Evolutionary conservation across 75 land plant species (phyloP).

Genomic region (Chamaecyparis obtusa): DNA sequence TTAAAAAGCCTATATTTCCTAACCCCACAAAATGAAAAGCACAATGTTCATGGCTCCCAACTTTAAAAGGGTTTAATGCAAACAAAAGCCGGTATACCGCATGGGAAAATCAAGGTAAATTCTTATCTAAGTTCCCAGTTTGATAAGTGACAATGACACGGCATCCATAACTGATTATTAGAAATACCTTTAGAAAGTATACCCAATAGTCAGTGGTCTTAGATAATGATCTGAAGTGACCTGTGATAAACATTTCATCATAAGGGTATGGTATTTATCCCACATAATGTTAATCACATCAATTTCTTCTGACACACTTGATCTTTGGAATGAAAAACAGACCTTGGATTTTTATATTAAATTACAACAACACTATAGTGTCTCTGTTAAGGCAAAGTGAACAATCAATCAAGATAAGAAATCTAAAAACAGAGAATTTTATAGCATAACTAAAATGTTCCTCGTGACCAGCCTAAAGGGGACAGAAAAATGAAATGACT

Average conservation of each 20-base stretch:
- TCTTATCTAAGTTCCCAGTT: neutral
- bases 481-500: neutral
- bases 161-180: neutral
- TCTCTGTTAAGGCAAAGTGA: neutral
- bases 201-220: neutral
- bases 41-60: neutral
- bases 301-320: neutral
- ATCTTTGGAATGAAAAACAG: neutral
- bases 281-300: neutral
- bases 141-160: neutral
- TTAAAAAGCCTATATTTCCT: neutral
- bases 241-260: neutral
- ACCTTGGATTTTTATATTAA: neutral
- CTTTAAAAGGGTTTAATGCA: neutral
- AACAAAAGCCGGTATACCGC: neutral
- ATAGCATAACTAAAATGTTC: neutral
- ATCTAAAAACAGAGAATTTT: neutral
- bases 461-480: neutral
- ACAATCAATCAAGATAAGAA: neutral
- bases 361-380: neutral
- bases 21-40: neutral
- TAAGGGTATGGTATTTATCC: neutral
- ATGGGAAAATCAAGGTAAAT: neutral
- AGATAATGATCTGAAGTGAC: neutral
- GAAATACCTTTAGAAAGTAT: neutral